A percentile compares a stretch with the other conserved stretches of the same genome.
phyloP scores from a whole-genome alignment of 2,329 filamentous ascomycete genomes.

The Fragosphaeria purpurea region DNA sequence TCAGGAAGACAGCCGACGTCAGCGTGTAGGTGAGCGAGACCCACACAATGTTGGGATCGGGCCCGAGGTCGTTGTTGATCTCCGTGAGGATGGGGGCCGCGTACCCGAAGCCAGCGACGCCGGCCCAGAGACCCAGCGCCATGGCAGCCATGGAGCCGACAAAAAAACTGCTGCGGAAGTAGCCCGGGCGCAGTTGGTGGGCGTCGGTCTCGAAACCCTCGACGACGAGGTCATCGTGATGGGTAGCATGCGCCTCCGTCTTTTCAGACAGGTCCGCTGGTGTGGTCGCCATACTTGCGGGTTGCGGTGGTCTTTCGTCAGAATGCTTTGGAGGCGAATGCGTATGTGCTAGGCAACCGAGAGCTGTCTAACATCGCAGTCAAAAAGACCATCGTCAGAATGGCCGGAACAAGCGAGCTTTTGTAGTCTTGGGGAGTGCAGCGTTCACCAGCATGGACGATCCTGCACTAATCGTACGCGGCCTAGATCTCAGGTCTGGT shows the following conservation, averaged over 20 bases:
- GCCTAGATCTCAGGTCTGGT: no score
- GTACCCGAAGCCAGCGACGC: neutral
- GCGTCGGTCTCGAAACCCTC: neutral
- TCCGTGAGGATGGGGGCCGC: slow-evolving; percentile 18
- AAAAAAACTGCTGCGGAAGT: slow-evolving; percentile 1
- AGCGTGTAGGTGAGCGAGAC: slow-evolving; percentile 25
- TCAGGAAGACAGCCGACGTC: neutral
- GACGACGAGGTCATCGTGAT: neutral
- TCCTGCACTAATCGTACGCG: no score
- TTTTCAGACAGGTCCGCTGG: neutral
- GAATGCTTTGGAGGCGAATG: no score
- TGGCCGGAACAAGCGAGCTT: no score
- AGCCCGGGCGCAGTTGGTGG: neutral
- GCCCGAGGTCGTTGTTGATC: slow-evolving; percentile 15
- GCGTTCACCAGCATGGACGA: no score
- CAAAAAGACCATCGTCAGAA: no score
- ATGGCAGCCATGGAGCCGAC: neutral
- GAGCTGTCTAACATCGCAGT: no score
- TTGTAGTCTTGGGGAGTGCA: no score
- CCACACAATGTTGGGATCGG: slow-evolving; percentile 24
- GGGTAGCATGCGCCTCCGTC: neutral
- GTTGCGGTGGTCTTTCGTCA: no score
- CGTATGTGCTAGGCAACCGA: no score
- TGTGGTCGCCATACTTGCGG: no score
- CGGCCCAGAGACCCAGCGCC: neutral